A percentile compares a stretch with the other conserved stretches of the same genome.
Evolutionary conservation across 495 filamentous ascomycete genomes (phyloP).

Genomic region (Cudoniella acicularis): DNA sequence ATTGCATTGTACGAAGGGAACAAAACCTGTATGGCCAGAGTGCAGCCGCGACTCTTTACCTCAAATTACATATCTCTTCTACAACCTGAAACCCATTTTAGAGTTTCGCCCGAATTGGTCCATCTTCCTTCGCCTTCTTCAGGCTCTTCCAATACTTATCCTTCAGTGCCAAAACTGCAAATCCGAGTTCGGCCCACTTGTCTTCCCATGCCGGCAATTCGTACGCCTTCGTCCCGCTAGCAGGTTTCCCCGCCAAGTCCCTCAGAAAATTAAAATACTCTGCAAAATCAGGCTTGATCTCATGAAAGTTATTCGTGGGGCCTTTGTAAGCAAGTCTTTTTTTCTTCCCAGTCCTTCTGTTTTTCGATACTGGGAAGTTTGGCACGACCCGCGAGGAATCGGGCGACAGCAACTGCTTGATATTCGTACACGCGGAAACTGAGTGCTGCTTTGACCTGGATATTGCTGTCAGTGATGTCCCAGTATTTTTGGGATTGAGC

Average conservation of each 20-base stretch:
- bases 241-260: conserved; percentile 42
- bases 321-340: conserved; percentile 28
- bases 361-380: conserved; percentile 31
- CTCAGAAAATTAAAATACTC: conserved; percentile 49
- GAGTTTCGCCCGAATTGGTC: too few relatives aligned
- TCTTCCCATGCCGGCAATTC: conserved; percentile 42
- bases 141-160: background rate
- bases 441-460: conserved; percentile 47
- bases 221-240: conserved; percentile 29
- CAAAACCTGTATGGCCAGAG: too few relatives aligned
- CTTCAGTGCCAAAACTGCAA: background rate
- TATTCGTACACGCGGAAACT: conserved; percentile 59
- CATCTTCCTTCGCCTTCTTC: too few relatives aligned
- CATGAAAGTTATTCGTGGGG: conserved; percentile 22
- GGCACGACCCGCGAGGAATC: conserved; percentile 48
- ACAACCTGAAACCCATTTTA: too few relatives aligned
- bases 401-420: conserved; percentile 55
- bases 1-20: too few relatives aligned
- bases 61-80: too few relatives aligned
- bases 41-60: too few relatives aligned
- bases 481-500: background rate
- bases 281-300: conserved; percentile 34
- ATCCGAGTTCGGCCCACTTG: conserved; percentile 32
- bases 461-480: background rate
- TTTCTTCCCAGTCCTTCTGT: conserved; percentile 39